Conservation (phyloP, 1,284 basidiomycete genomes). For the Athelia psychrophila region DNA sequence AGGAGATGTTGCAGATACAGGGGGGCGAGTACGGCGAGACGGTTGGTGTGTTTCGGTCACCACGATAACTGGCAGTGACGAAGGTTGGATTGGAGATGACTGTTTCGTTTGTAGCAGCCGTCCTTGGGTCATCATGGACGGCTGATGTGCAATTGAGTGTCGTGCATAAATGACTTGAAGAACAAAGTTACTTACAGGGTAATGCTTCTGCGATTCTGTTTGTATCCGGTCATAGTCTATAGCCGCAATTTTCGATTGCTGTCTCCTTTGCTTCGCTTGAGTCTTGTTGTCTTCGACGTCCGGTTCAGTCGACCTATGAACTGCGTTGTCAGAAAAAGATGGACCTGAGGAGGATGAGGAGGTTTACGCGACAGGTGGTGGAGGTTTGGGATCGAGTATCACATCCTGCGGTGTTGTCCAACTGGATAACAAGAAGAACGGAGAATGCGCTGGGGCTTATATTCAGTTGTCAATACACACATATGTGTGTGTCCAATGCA, state of each 20-base stretch:
- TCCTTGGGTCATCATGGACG: background rate
- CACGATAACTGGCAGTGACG: background rate
- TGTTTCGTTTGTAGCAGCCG: background rate
- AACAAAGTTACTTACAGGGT: background rate
- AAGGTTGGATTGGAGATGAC: too few species aligned
- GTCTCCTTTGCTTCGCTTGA: constrained; percentile 36
- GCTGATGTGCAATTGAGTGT: background rate
- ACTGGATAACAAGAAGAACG: constrained; percentile 45
- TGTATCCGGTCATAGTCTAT: constrained; percentile 31
- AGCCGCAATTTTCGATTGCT: constrained; percentile 32
- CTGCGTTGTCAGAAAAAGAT: background rate
- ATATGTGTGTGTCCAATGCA: too few species aligned
- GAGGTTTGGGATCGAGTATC: constrained; percentile 36
- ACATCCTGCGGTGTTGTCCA: constrained; percentile 27
- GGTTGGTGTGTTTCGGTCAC: background rate
- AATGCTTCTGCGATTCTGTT: too few species aligned
- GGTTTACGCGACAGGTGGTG: constrained; percentile 20
- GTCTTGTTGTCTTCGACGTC: constrained; percentile 39
- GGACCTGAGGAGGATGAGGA: background rate
- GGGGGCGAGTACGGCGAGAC: background rate
- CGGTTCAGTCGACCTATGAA: constrained; percentile 38
- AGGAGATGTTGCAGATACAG: background rate
- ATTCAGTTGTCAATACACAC: too few species aligned
- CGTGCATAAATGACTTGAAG: background rate
- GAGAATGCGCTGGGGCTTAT: constrained; percentile 17